Percentiles rank a stretch among this genome's conserved stretches.
phyloP scores from a whole-genome alignment of 345 rosid genomes.

The Raphanus sativus region DNA sequence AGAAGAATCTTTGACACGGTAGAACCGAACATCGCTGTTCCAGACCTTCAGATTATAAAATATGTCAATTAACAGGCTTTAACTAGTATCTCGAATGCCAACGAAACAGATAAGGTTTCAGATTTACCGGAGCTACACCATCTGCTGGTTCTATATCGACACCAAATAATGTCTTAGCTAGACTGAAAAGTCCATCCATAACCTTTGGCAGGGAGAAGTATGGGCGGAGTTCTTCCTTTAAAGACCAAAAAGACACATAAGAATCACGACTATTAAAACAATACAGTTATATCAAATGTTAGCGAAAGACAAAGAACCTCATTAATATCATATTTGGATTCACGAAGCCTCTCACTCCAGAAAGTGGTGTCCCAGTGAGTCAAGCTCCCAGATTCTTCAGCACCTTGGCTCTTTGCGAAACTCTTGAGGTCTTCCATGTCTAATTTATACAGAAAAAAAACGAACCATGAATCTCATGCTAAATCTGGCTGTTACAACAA shows the following conservation, averaged over 20 bases:
- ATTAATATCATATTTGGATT: constrained; percentile 85
- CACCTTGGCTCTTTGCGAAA: constrained; percentile 76
- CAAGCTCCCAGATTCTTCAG: constrained; percentile 71
- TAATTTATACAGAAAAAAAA: constrained; percentile 25
- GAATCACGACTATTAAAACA: constrained; percentile 3
- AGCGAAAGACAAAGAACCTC: constrained; percentile 59
- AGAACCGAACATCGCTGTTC: constrained; percentile 83
- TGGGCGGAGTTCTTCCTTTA: constrained; percentile 91
- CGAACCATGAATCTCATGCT: constrained; percentile 1
- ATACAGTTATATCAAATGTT: neutral
- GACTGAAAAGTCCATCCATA: constrained; percentile 76
- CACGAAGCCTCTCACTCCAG: constrained; percentile 99
- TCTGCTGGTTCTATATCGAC: constrained; percentile 77
- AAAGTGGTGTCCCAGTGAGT: constrained; percentile 83
- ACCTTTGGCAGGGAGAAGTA: constrained; percentile 93
- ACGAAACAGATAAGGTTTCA: constrained; percentile 11
- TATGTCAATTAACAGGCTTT: neutral
- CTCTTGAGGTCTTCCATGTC: constrained; percentile 81
- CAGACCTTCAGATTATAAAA: constrained; percentile 61
- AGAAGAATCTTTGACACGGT: constrained; percentile 76
- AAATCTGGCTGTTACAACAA: neutral
- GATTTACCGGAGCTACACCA: constrained; percentile 83
- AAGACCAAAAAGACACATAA: constrained; percentile 13
- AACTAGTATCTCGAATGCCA: constrained; percentile 3
- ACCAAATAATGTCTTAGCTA: constrained; percentile 72